Base-by-base conservation (phyloP, 441 rosid species). In the Biscutella laevigata region DNA sequence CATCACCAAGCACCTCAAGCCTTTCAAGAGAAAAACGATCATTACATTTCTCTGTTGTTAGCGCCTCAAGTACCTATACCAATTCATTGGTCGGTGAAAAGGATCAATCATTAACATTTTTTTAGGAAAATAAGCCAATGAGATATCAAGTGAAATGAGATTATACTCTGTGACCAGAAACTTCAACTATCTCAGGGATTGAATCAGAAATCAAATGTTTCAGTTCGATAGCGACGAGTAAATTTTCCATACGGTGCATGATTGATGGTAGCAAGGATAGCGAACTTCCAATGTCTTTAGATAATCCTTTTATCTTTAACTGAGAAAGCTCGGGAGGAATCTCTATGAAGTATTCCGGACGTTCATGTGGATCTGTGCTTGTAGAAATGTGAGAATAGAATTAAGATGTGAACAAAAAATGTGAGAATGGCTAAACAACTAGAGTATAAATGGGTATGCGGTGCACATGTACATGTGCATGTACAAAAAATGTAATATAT, bases 21-120 rank as follows among this genome's bases (percentile, higher is more conserved):
- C 96, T 80, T 72, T 92, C 99, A 67, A 92, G 91, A 53, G 96
- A 92, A 71, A 92, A 71, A 34, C 94, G 89, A 74, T 92, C 99
- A 66, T 84, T 94, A 70, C 99, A 92, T 65, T 74, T 88, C 78
- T 92, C 99, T 39, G 99, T 86, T 13, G 99, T 86, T 55, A 92
- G 94, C 17, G 99, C 99, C 75, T 88, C 90, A 12, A 92, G 75
- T 62, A 92, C 74, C 99, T 92, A 59, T 59, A 38, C 24, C 51
- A 71, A 65, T 48, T 19, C 67, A 52, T 62, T 33, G 24, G 67
- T 76, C 59, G 63, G 61, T 16, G 3, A 17, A 57, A 35, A 64
- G 17, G 38, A 28, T 57, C 51, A 62, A 11, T 13, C 34, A 51
- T 35, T 52, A 34, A 51, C 46, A 44, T 46, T 16, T 12, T 46